These are phyloP conservation scores for Epichloe typhina DNA, from an alignment of 2,329 filamentous ascomycete genomes.

Conservation along the genomic window DNA sequence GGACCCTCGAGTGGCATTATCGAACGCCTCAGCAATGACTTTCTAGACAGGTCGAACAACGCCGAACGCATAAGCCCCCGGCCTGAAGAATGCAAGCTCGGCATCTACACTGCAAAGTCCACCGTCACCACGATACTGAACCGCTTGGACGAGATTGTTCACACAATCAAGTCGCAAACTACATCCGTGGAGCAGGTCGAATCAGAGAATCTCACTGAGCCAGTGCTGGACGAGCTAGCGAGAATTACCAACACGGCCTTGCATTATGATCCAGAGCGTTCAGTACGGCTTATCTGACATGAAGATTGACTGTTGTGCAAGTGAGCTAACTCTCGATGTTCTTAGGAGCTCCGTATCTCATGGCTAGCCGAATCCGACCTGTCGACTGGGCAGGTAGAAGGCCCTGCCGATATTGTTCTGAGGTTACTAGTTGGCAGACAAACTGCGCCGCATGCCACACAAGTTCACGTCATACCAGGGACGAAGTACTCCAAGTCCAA, in stretches of 20 bases:
- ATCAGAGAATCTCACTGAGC: conserved; percentile 7
- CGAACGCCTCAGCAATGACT: conserved; percentile 15
- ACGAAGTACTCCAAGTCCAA: conserved; percentile 1
- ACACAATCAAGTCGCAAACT: conserved; percentile 13
- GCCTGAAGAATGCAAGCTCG: conserved; percentile 12
- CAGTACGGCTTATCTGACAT: conserved; percentile 10
- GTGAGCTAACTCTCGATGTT: neutral
- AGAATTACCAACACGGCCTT: conserved; percentile 21
- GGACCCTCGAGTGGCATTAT: conserved; percentile 13
- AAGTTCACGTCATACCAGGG: conserved; percentile 12
- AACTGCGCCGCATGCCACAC: neutral
- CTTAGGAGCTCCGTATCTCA: conserved; percentile 22
- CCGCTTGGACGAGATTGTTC: conserved; percentile 19
- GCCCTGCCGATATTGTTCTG: conserved; percentile 29
- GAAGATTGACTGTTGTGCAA: neutral
- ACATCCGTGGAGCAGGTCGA: conserved; percentile 14
- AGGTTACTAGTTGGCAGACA: conserved; percentile 28
- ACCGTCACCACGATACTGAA: conserved; percentile 20
- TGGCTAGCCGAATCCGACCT: conserved; percentile 25
- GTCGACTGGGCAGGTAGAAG: conserved; percentile 20
- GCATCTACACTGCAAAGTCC: conserved; percentile 18
- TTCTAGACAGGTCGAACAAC: conserved; percentile 18
- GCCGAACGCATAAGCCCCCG: conserved; percentile 16
- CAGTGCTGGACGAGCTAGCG: conserved; percentile 17
- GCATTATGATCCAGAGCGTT: conserved; percentile 7